Conservation (phyloP, 2,329 filamentous ascomycete genomes). For the Hymenoscyphus linearis region DNA sequence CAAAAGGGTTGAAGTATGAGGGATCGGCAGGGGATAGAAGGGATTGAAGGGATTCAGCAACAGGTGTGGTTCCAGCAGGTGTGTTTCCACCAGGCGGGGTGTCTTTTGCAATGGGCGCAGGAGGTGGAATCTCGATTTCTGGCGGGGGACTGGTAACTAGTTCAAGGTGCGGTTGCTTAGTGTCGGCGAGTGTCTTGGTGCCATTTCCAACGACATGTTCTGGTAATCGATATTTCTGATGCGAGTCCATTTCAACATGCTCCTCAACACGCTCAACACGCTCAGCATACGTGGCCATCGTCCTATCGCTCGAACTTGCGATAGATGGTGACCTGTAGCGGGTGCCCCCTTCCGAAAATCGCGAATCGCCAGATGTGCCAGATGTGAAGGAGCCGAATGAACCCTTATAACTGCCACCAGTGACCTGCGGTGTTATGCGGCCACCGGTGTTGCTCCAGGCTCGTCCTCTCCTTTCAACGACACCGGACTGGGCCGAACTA, state of each 20-base stretch:
- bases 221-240: slow-evolving; percentile 68
- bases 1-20: slow-evolving; percentile 60
- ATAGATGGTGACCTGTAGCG: slow-evolving; percentile 19
- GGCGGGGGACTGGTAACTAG: slow-evolving; percentile 36
- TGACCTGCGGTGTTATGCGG: slow-evolving; percentile 28
- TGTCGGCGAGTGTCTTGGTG: slow-evolving; percentile 56
- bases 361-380: slow-evolving; percentile 18
- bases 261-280: slow-evolving; percentile 51
- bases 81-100: slow-evolving; percentile 38
- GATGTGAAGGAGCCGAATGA: slow-evolving; percentile 15
- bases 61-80: too few species aligned
- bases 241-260: slow-evolving; percentile 57
- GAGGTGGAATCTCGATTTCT: slow-evolving; percentile 35
- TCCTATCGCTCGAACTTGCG: slow-evolving; percentile 23
- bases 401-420: slow-evolving; percentile 22
- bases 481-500: slow-evolving; percentile 41
- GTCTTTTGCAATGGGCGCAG: slow-evolving; percentile 49
- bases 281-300: slow-evolving; percentile 30
- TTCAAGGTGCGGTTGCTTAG: slow-evolving; percentile 52
- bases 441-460: slow-evolving; percentile 64
- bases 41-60: too few species aligned
- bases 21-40: slow-evolving; percentile 26
- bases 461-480: slow-evolving; percentile 60
- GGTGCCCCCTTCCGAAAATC: slow-evolving; percentile 24
- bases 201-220: slow-evolving; percentile 65